A percentile compares a stretch with the other conserved stretches of the same genome.
These are phyloP conservation scores for Clavulina sp. DNA, from an alignment of 768 basidiomycete genomes.

Conservation along the genomic window DNA sequence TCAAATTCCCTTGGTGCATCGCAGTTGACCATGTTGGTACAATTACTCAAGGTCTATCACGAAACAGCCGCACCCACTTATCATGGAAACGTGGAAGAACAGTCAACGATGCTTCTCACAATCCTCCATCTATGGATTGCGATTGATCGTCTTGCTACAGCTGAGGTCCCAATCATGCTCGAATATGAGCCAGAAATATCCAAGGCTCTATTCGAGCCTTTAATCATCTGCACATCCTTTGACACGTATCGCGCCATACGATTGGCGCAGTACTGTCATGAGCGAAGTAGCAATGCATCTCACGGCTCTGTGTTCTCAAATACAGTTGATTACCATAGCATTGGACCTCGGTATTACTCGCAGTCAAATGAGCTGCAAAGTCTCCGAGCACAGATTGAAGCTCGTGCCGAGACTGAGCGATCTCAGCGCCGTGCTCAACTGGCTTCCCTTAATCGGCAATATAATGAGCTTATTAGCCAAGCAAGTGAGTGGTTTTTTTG, in stretches of 20 bases:
- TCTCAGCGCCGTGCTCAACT: constrained; percentile 18
- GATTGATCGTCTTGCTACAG: constrained; percentile 23
- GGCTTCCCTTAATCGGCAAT: constrained; percentile 8
- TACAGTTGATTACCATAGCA: constrained; percentile 10
- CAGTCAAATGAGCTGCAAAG: constrained; percentile 13
- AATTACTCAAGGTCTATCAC: background rate
- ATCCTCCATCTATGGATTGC: constrained; percentile 32
- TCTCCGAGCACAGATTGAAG: constrained; percentile 17
- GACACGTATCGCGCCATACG: constrained; percentile 17
- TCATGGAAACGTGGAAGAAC: constrained; percentile 9
- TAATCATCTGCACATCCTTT: constrained; percentile 23
- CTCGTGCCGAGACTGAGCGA: constrained; percentile 13
- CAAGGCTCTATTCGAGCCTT: constrained; percentile 20
- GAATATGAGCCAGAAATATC: constrained; percentile 33
- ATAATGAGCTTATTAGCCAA: constrained; percentile 11
- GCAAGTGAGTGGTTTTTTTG: constrained; percentile 9
- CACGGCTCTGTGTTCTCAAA: constrained; percentile 22
- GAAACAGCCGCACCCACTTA: background rate
- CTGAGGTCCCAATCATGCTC: constrained; percentile 22
- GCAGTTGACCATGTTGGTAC: background rate
- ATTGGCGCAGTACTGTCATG: constrained; percentile 19
- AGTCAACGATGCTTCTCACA: constrained; percentile 27
- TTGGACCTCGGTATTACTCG: constrained; percentile 23
- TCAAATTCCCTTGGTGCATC: background rate
- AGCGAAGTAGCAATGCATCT: constrained; percentile 14